Conservation (phyloP, 2,329 filamentous ascomycete species). For the Lachnum nothofagi region DNA sequence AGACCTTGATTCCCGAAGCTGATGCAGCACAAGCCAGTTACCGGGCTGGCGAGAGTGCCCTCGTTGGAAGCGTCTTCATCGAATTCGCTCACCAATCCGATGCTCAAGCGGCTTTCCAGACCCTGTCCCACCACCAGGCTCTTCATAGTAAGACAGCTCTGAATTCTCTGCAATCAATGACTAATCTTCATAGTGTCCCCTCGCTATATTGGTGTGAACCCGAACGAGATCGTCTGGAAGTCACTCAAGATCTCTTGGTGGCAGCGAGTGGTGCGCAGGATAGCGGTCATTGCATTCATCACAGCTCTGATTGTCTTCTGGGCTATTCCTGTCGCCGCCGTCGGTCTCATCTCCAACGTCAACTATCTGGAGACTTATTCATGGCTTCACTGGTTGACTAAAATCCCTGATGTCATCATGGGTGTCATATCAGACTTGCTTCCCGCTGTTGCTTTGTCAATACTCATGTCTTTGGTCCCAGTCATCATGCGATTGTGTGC, state of each 20-base stretch:
- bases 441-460: slow-evolving; percentile 69
- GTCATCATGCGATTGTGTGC: slow-evolving; percentile 77
- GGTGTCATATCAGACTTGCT: slow-evolving; percentile 82
- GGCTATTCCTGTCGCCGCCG: slow-evolving; percentile 67
- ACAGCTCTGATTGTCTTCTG: slow-evolving; percentile 81
- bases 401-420: slow-evolving; percentile 65
- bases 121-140: slow-evolving; percentile 78
- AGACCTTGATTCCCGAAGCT: slow-evolving; percentile 67
- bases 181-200: slow-evolving; percentile 54
- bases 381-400: slow-evolving; percentile 69
- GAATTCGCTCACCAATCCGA: slow-evolving; percentile 80
- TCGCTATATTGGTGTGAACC: slow-evolving; percentile 76
- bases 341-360: slow-evolving; percentile 83
- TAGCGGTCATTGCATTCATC: slow-evolving; percentile 67
- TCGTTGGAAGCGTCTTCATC: slow-evolving; percentile 69
- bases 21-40: slow-evolving; percentile 64
- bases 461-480: slow-evolving; percentile 83
- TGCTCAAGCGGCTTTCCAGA: slow-evolving; percentile 82
- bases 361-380: slow-evolving; percentile 58
- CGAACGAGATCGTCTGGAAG: slow-evolving; percentile 80
- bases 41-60: slow-evolving; percentile 57
- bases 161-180: slow-evolving; percentile 31
- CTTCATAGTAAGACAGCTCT: slow-evolving; percentile 47
- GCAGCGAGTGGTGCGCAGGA: slow-evolving; percentile 71
- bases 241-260: slow-evolving; percentile 82